phyloP scores from a whole-genome alignment of 108 stramenopile genomes.

The Aureococcus anophagefferens region DNA sequence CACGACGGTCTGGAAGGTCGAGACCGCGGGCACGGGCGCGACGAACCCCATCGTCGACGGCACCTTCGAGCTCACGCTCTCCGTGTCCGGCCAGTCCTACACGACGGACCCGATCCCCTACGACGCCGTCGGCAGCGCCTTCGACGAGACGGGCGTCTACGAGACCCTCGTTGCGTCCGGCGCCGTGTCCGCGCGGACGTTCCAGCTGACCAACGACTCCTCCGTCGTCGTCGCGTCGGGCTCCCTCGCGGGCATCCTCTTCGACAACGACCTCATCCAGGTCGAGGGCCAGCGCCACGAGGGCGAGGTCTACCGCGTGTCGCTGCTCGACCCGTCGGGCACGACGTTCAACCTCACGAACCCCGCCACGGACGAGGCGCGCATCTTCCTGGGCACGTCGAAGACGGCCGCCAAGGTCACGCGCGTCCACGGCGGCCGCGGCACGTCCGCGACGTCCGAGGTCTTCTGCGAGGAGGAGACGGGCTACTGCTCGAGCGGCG shows the following conservation, averaged over 20 bases:
- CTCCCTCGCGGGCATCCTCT: conserved; percentile 30
- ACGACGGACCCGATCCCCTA: conserved; percentile 58
- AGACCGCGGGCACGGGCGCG: conserved; percentile 20
- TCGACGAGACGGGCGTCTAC: conserved; percentile 47
- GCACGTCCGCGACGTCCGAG: conserved; percentile 33
- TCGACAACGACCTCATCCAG: conserved; percentile 41
- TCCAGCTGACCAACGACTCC: conserved; percentile 16
- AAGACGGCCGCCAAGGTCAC: conserved; percentile 30
- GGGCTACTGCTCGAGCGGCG: conserved; percentile 27
- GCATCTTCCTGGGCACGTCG: conserved; percentile 22
- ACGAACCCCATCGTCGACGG: conserved; percentile 29
- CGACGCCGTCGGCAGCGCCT: conserved; percentile 56
- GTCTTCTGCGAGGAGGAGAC: conserved; percentile 36
- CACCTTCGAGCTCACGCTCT: conserved; percentile 48
- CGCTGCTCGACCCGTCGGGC: not conserved
- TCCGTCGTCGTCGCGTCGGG: conserved; percentile 18
- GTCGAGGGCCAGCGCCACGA: conserved; percentile 32
- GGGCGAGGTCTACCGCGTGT: not conserved
- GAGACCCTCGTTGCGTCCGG: conserved; percentile 8
- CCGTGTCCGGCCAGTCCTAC: conserved; percentile 33
- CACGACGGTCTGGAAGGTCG: conserved; percentile 52
- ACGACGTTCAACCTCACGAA: conserved; percentile 3
- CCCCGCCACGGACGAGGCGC: not conserved
- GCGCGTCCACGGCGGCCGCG: conserved; percentile 49
- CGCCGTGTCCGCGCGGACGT: conserved; percentile 5